These are phyloP conservation scores for fission yeast (Schizosaccharomyces pombe) DNA, from an alignment of 805 yeast species.

Conservation along the genomic window ASM294v3 CU329670.1:1521001-1521500, in stretches of 20 bases:
- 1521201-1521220: not conserved
- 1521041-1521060: conserved; percentile 47
- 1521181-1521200: not conserved
- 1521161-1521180: not conserved
- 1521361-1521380: too few species aligned
- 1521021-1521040: conserved; percentile 80
- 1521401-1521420: too few species aligned
- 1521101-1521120: conserved; percentile 27
- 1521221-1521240: not conserved
- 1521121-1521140: not conserved
- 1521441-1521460: too few species aligned
- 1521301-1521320: too few species aligned
- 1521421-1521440: too few species aligned
- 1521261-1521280: not conserved
- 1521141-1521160: not conserved
- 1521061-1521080: conserved; percentile 25
- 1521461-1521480: too few species aligned
- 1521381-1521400: too few species aligned
- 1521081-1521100: conserved; percentile 31
- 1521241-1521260: not conserved
- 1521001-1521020: conserved; percentile 66
- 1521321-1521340: too few species aligned
- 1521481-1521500: too few species aligned
- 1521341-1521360: too few species aligned
- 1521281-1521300: not conserved